A percentile compares a stretch with the other conserved stretches of the same genome.
These are phyloP conservation scores for Naganishia albida DNA, from an alignment of 1,284 basidiomycete species.

Conservation along the genomic window DNA sequence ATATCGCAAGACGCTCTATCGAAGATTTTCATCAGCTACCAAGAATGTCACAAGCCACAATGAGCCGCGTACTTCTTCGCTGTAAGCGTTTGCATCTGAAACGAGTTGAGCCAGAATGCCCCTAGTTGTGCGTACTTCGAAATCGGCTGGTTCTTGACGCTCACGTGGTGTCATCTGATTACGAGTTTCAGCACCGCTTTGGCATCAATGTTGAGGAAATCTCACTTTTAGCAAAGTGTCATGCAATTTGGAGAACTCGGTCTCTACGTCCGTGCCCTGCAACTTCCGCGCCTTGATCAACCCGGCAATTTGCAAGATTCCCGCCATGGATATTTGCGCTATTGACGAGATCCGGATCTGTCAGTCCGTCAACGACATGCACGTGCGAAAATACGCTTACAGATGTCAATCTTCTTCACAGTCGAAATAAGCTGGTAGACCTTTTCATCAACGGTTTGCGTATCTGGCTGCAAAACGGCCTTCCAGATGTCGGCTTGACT, in stretches of 20 bases:
- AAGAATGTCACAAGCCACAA: too few species aligned
- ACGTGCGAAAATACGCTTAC: neutral
- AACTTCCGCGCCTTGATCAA: slow-evolving; percentile 19
- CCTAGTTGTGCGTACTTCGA: slow-evolving; percentile 6
- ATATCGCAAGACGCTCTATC: slow-evolving; percentile 3
- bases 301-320: slow-evolving; percentile 22
- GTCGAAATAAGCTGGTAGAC: slow-evolving; percentile 7
- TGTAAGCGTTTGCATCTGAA: neutral
- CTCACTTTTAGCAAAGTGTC: slow-evolving; percentile 4
- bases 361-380: neutral
- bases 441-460: neutral
- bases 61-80: neutral
- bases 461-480: slow-evolving; percentile 4
- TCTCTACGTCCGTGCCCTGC: neutral
- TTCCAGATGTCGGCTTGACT: slow-evolving; percentile 11
- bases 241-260: slow-evolving; percentile 14
- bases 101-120: slow-evolving; percentile 21
- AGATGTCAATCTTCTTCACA: slow-evolving; percentile 13
- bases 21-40: too few species aligned
- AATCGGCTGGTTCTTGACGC: slow-evolving; percentile 12
- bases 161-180: neutral
- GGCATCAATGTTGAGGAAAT: too few species aligned
- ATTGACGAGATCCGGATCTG: neutral
- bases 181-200: too few species aligned
- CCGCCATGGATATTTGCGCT: slow-evolving; percentile 13